These are phyloP conservation scores for Dendrostoma leiphaemia DNA, from an alignment of 2,329 filamentous ascomycete species.

Conservation along the genomic window DNA sequence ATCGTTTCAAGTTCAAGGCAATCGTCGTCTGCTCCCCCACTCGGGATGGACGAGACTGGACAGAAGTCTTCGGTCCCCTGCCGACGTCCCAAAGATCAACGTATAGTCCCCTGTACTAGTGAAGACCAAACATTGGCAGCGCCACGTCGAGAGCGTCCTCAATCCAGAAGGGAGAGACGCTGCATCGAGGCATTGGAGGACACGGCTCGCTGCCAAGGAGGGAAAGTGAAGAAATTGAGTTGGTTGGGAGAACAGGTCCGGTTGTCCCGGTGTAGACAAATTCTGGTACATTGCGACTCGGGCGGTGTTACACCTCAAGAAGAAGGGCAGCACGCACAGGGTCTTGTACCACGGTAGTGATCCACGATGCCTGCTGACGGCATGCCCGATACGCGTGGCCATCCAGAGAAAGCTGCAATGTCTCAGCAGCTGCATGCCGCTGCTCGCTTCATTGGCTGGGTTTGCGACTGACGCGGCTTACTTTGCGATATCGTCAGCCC, in stretches of 20 bases:
- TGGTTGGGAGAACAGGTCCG: neutral
- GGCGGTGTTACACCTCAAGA: neutral
- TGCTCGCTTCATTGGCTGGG: neutral
- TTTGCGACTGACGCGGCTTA: neutral
- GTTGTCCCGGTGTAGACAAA: neutral
- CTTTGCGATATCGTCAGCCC: neutral
- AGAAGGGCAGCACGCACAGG: neutral
- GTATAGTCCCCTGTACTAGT: neutral
- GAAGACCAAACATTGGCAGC: too few relatives aligned
- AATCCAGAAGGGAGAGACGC: too few relatives aligned
- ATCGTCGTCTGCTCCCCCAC: neutral
- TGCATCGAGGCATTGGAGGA: too few relatives aligned
- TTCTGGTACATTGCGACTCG: neutral
- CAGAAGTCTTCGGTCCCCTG: neutral
- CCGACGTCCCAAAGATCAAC: neutral
- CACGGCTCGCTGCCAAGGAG: neutral
- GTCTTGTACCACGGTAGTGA: neutral
- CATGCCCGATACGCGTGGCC: neutral
- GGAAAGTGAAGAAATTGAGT: too few relatives aligned
- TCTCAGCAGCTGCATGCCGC: neutral
- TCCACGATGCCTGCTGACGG: neutral
- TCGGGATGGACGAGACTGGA: neutral
- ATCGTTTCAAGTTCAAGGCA: neutral
- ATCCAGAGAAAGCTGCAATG: neutral
- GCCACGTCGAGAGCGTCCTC: too few relatives aligned